Evolutionary conservation across 805 yeast species (phyloP).

Genomic region (Trichomonascus vanleenenianus): DNA sequence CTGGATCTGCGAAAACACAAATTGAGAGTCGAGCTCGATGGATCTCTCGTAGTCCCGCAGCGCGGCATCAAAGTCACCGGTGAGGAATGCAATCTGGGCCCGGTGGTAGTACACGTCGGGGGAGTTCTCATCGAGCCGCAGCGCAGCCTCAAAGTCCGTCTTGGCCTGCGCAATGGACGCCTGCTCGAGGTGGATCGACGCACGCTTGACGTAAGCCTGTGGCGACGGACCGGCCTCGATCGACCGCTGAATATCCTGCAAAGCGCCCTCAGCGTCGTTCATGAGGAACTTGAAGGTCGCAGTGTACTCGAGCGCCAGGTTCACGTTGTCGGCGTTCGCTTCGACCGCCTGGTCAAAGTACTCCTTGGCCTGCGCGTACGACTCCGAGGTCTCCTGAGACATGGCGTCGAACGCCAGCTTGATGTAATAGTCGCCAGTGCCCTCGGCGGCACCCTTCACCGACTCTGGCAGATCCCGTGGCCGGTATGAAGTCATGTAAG

Average conservation of each 20-base stretch:
- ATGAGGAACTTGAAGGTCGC: slow-evolving; percentile 81
- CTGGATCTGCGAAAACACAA: slow-evolving; percentile 83
- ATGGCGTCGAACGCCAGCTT: slow-evolving; percentile 56
- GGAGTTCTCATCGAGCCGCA: slow-evolving; percentile 55
- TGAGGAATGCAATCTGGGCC: slow-evolving; percentile 84
- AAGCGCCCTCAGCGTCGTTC: slow-evolving; percentile 59
- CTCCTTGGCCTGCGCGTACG: slow-evolving; percentile 55
- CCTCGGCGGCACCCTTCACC: slow-evolving; percentile 43
- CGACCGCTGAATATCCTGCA: slow-evolving; percentile 56
- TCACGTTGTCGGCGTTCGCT: slow-evolving; percentile 32
- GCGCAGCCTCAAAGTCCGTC: slow-evolving; percentile 64
- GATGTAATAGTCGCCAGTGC: slow-evolving; percentile 57
- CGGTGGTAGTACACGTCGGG: slow-evolving; percentile 88
- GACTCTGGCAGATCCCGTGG: slow-evolving; percentile 42
- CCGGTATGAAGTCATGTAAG: slow-evolving; percentile 83
- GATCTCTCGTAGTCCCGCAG: slow-evolving; percentile 68
- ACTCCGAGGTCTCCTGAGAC: slow-evolving; percentile 40
- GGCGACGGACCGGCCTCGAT: slow-evolving; percentile 59
- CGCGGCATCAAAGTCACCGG: slow-evolving; percentile 68
- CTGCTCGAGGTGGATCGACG: slow-evolving; percentile 75
- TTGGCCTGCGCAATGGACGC: slow-evolving; percentile 54
- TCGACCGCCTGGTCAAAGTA: slow-evolving; percentile 30
- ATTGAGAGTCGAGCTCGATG: slow-evolving; percentile 61
- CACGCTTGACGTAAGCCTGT: slow-evolving; percentile 74
- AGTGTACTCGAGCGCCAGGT: slow-evolving; percentile 74